phyloP scores from a whole-genome alignment of 2,329 filamentous ascomycete genomes.

The Dothistroma pini region DNA sequence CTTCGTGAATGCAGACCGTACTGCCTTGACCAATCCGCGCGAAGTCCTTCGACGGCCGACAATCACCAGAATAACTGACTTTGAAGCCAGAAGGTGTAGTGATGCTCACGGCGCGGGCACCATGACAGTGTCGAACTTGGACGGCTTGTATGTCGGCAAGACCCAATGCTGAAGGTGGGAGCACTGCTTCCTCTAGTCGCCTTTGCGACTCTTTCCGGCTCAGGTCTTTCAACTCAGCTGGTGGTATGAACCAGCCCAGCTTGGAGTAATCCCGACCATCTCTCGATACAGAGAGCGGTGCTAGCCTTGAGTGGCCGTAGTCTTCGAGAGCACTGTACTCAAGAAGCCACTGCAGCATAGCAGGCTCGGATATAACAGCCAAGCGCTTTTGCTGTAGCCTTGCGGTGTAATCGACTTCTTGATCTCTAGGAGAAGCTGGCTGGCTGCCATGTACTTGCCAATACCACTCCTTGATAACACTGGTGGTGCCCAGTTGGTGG shows the following conservation, averaged over 20 bases:
- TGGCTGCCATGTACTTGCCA: slow-evolving; percentile 48
- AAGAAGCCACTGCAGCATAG: slow-evolving; percentile 71
- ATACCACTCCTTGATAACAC: slow-evolving; percentile 80
- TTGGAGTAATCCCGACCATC: slow-evolving; percentile 28
- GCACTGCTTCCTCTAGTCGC: slow-evolving; percentile 18
- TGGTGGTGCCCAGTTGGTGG: slow-evolving; percentile 83
- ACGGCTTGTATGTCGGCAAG: slow-evolving; percentile 65
- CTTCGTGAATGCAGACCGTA: slow-evolving; percentile 89
- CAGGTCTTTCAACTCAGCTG: slow-evolving; percentile 22
- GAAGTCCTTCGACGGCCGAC: slow-evolving; percentile 71
- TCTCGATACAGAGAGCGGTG: slow-evolving; percentile 47
- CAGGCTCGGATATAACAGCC: slow-evolving; percentile 63
- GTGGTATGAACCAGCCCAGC: slow-evolving; percentile 36
- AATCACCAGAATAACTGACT: slow-evolving; percentile 91
- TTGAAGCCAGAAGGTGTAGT: slow-evolving; percentile 79
- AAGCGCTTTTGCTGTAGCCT: slow-evolving; percentile 39
- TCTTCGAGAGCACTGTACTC: slow-evolving; percentile 80
- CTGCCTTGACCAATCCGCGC: slow-evolving; percentile 66
- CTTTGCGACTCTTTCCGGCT: slow-evolving; percentile 23
- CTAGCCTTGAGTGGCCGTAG: slow-evolving; percentile 62
- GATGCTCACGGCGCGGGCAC: slow-evolving; percentile 70
- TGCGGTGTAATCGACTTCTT: slow-evolving; percentile 27
- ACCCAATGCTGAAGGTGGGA: slow-evolving; percentile 49
- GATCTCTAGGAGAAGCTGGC: slow-evolving; percentile 24
- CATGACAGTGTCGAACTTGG: slow-evolving; percentile 72